phyloP scores from a whole-genome alignment of 345 rosid species.

The Corchorus capsularis region DNA sequence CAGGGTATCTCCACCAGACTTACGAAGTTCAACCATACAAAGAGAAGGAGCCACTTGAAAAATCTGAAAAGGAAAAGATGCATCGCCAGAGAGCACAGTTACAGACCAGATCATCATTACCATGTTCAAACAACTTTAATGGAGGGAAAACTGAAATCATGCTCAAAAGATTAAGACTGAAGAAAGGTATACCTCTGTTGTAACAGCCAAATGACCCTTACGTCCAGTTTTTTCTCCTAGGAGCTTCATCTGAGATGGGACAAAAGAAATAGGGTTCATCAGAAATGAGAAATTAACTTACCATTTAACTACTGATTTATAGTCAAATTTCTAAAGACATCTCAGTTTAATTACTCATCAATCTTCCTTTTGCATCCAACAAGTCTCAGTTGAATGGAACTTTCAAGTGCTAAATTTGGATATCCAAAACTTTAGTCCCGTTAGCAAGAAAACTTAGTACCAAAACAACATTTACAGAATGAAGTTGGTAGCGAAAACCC shows the following conservation, averaged over 20 bases:
- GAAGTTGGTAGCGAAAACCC: background rate
- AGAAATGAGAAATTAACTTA: background rate
- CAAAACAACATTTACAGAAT: constrained; percentile 4
- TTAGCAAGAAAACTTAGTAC: background rate
- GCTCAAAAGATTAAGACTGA: background rate
- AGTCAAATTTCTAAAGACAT: background rate
- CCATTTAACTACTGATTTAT: background rate
- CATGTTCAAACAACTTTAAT: background rate
- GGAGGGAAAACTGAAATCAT: background rate
- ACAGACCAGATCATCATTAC: background rate
- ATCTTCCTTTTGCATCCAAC: background rate
- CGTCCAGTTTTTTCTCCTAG: constrained; percentile 93
- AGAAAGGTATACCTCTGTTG: constrained; percentile 70
- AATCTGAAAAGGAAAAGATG: constrained; percentile 43
- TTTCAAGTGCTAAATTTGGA: background rate
- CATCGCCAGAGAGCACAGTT: background rate
- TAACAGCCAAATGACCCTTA: constrained; percentile 94
- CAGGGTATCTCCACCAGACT: constrained; percentile 94
- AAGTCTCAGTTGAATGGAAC: no score
- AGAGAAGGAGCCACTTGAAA: constrained; percentile 98
- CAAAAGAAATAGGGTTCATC: background rate
- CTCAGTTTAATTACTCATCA: background rate
- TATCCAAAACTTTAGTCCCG: background rate
- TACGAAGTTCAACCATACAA: constrained; percentile 91
- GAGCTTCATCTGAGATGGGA: constrained; percentile 70